Base-by-base conservation (phyloP, 1,284 basidiomycete species). In the Ceratobasidium papillatum region DNA sequence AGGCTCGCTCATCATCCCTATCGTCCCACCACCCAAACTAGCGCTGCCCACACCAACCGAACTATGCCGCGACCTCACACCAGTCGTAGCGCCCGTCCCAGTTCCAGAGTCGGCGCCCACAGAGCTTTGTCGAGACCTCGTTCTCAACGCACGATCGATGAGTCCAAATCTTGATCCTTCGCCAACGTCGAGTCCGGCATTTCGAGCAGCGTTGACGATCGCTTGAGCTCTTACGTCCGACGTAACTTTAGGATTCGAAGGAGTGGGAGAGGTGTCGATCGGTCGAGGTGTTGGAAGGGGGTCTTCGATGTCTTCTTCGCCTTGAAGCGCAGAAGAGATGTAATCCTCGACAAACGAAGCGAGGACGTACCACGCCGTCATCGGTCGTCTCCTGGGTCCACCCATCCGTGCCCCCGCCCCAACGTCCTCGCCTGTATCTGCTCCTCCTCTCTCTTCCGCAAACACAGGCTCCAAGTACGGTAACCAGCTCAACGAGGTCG, bases 331-430 rank as follows among this genome's bases (percentile, higher is more conserved):
- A 32, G 47, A 32, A 14, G 45, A 32, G 17, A 72, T 27, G 22
- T 72, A 72, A 27, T 45, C 69, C 56, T 72, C 56, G n/a, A 62
- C 58, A 62, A 72, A 72, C 45, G 69, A 72, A 1, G 69, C 69
- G 8, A 72, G 43, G 22, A 72, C 49, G 36, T 72, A 72, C 69
- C 69, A 72, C 9, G 69, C 69, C 1, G 69, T 61, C 69, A 72
- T 72, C 30, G 27, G 43, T n/a, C 52, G 22, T 30, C 22, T 36
- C n/a, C 43, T 32, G 27, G 14, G 8, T 1, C 5, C 41, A 45
- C 17, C 38, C 41, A 43, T 43, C 3, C 43, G 45, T 25, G 43
- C n/a, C 19, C 66, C 66, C 19, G 45, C n/a, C 14, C 27, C 34
- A 7, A 45, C 45, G 25, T 51, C 12, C 27, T 47, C 45, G n/a